Percentiles rank a stretch among this genome's conserved stretches.
These are phyloP conservation scores for Ogataea hybrid DNA, from an alignment of 1,139 yeast genomes.

Conservation along the genomic window DNA sequence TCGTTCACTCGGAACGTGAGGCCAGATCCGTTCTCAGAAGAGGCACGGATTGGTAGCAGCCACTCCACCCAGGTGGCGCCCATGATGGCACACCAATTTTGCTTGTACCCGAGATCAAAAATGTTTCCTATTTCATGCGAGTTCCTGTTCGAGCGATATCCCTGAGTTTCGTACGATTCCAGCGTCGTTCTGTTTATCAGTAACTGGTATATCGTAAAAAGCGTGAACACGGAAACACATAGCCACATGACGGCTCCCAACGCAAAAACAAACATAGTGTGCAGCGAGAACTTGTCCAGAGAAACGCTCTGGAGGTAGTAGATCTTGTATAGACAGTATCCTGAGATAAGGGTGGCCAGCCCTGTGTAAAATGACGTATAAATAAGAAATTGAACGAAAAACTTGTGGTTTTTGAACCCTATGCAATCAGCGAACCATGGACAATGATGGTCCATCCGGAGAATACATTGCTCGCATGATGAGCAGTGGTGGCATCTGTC, in stretches of 20 bases:
- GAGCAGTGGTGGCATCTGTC: constrained; percentile 93
- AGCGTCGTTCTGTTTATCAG: constrained; percentile 72
- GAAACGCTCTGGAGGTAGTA: constrained; percentile 32
- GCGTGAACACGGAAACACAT: constrained; percentile 57
- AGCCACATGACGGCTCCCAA: constrained; percentile 62
- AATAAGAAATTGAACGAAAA: constrained; percentile 69
- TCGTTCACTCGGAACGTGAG: constrained; percentile 35
- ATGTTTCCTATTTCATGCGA: constrained; percentile 55
- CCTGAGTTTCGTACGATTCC: constrained; percentile 66
- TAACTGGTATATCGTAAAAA: constrained; percentile 60
- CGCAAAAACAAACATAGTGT: constrained; percentile 58
- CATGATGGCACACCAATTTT: constrained; percentile 71
- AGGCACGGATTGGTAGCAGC: constrained; percentile 58
- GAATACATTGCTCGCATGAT: constrained; percentile 63
- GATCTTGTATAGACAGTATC: constrained; percentile 47
- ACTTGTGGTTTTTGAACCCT: constrained; percentile 79
- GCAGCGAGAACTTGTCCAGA: constrained; percentile 51
- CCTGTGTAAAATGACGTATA: constrained; percentile 53
- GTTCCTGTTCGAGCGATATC: constrained; percentile 46
- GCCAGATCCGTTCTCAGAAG: constrained; percentile 17
- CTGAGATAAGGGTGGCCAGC: constrained; percentile 40
- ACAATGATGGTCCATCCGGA: constrained; percentile 89
- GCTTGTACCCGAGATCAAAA: constrained; percentile 64
- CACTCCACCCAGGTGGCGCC: constrained; percentile 65
- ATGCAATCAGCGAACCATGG: constrained; percentile 96